Percentiles rank a stretch among this genome's conserved stretches.
Evolutionary conservation across 345 rosid genomes (phyloP).

Genomic region (Dimocarpus longan): DNA sequence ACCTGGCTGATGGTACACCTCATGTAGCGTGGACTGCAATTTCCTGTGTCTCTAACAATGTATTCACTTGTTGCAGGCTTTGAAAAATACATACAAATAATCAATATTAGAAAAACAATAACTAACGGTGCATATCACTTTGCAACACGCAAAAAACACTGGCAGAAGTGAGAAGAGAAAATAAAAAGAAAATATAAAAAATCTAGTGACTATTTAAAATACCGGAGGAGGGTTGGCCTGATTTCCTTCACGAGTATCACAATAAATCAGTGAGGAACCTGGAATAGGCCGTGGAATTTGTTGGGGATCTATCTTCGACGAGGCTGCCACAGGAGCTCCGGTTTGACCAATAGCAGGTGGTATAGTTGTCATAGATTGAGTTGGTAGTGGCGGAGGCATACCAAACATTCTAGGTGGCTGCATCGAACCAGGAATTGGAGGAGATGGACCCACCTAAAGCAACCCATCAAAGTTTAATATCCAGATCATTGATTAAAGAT

Average conservation of each 20-base stretch:
- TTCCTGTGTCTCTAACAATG: slow-evolving; percentile 84
- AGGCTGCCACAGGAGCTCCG: slow-evolving; percentile 64
- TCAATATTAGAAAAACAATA: slow-evolving; percentile 17
- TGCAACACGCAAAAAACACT: slow-evolving; percentile 9
- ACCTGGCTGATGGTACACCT: slow-evolving; percentile 99
- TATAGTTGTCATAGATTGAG: slow-evolving; percentile 81
- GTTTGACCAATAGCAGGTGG: slow-evolving; percentile 79
- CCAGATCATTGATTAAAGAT: slow-evolving; percentile 4
- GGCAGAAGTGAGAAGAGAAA: slow-evolving; percentile 5
- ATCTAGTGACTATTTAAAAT: slow-evolving; percentile 6
- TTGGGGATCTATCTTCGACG: slow-evolving; percentile 90
- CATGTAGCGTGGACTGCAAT: slow-evolving; percentile 98
- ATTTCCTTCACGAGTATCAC: slow-evolving; percentile 86
- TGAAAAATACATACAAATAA: slow-evolving; percentile 30
- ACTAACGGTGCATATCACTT: slow-evolving; percentile 6
- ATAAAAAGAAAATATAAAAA: slow-evolving; percentile 1
- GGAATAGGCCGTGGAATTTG: slow-evolving; percentile 97
- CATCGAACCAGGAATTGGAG: slow-evolving; percentile 56
- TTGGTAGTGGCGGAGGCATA: slow-evolving; percentile 77
- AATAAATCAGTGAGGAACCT: slow-evolving; percentile 56
- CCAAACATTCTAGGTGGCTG: slow-evolving; percentile 81
- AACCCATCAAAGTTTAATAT: slow-evolving; percentile 29
- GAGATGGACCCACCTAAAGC: slow-evolving; percentile 59
- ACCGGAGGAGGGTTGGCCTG: slow-evolving; percentile 97
- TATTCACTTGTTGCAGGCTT: slow-evolving; percentile 96